phyloP scores from a whole-genome alignment of 352 stramenopile species.

The Phytophthora cryptogea region DNA sequence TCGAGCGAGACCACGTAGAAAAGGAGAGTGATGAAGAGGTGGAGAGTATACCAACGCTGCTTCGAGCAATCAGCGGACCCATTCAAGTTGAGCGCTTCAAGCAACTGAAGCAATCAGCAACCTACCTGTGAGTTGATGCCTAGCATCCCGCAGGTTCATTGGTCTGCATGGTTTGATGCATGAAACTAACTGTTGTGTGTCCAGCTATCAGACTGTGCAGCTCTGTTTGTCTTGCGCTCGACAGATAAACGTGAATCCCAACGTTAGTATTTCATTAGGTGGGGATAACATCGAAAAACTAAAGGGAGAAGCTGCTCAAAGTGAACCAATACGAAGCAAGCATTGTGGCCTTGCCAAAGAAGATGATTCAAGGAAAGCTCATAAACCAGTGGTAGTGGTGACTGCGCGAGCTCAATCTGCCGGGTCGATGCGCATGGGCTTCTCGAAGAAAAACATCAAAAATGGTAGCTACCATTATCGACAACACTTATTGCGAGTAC shows the following conservation, averaged over 20 bases:
- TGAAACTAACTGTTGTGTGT: neutral
- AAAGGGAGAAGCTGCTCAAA: slow-evolving; percentile 3
- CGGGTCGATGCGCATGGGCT: slow-evolving; percentile 32
- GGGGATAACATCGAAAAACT: slow-evolving; percentile 1
- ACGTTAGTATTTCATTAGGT: neutral
- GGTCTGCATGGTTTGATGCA: neutral
- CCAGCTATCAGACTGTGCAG: slow-evolving; percentile 50
- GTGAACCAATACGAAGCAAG: neutral
- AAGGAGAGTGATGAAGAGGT: slow-evolving; percentile 19
- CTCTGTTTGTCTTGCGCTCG: slow-evolving; percentile 46
- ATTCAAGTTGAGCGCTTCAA: slow-evolving; percentile 46
- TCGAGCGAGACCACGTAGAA: slow-evolving; percentile 22
- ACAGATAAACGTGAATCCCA: slow-evolving; percentile 26
- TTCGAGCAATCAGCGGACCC: slow-evolving; percentile 37
- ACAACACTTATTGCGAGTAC: slow-evolving; percentile 35
- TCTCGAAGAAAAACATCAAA: slow-evolving; percentile 41
- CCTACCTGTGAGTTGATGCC: slow-evolving; percentile 42
- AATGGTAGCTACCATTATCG: slow-evolving; percentile 37
- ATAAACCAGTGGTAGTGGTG: slow-evolving; percentile 31
- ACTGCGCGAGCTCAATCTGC: slow-evolving; percentile 35
- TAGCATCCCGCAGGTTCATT: neutral
- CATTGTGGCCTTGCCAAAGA: slow-evolving; percentile 4
- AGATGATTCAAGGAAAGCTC: slow-evolving; percentile 7
- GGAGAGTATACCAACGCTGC: slow-evolving; percentile 31
- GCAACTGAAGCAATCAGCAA: slow-evolving; percentile 42